These are phyloP conservation scores for Marvania coccoides DNA, from an alignment of 139 green algal genomes.

Conservation along the genomic window DNA sequence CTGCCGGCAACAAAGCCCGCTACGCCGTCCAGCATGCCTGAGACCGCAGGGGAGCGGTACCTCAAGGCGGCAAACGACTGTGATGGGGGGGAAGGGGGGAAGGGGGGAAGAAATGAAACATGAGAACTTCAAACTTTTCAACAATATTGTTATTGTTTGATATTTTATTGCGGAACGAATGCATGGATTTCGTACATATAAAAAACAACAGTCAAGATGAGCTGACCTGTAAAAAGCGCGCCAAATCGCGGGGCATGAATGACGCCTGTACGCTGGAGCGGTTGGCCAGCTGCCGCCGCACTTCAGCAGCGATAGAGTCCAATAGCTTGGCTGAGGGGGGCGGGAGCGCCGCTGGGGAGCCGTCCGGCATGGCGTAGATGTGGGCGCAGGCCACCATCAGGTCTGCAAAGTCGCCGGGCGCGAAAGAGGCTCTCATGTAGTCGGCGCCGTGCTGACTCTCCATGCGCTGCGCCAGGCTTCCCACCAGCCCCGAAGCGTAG, in stretches of 20 bases:
- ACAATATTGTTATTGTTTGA: too few species aligned
- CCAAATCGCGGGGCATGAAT: conserved; percentile 34
- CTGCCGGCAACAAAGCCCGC: conserved; percentile 25
- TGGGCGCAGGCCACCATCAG: not conserved
- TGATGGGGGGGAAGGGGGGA: not conserved
- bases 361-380: not conserved
- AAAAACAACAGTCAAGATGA: not conserved
- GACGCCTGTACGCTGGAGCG: conserved; percentile 14
- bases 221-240: conserved; percentile 18
- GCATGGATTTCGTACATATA: too few species aligned
- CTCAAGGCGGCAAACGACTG: not conserved
- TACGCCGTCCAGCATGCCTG: conserved; percentile 34
- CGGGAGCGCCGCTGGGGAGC: not conserved
- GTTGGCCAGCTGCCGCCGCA: conserved; percentile 41
- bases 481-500: not conserved
- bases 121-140: too few species aligned
- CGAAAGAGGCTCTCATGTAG: conserved; percentile 5
- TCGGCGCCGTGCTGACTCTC: not conserved
- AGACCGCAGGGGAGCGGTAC: not conserved
- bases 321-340: conserved; percentile 1
- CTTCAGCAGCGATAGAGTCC: conserved; percentile 25
- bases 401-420: conserved; percentile 15
- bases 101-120: too few species aligned
- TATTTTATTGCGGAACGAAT: too few species aligned
- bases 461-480: conserved; percentile 4